phyloP scores from a whole-genome alignment of 352 stramenopile genomes.

The Globisporangium alternatum region DNA sequence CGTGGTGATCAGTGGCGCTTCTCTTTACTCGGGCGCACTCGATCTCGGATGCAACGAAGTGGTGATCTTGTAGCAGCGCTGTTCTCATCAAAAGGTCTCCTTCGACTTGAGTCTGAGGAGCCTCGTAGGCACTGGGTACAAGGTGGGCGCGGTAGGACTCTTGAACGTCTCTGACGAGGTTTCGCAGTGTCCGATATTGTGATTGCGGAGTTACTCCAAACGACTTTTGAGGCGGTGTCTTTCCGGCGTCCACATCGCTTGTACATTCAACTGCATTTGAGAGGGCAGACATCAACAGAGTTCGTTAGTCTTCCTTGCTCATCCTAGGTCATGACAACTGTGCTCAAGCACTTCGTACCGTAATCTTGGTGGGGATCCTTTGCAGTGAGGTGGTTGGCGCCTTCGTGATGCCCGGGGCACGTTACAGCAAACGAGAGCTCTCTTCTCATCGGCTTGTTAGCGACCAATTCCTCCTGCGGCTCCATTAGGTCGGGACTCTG shows the following conservation, averaged over 20 bases:
- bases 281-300: neutral
- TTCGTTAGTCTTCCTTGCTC: too few species aligned
- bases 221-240: neutral
- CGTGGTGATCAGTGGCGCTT: neutral
- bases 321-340: neutral
- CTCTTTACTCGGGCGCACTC: neutral
- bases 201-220: conserved; percentile 5
- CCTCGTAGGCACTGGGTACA: neutral
- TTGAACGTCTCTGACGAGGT: conserved; percentile 10
- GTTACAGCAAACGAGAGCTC: neutral
- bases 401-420: too few species aligned
- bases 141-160: conserved; percentile 12
- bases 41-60: conserved; percentile 1
- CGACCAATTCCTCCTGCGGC: too few species aligned
- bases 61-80: neutral
- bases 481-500: neutral
- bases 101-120: conserved; percentile 2
- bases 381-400: neutral
- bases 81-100: conserved; percentile 8
- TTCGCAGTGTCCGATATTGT: conserved; percentile 12
- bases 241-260: neutral
- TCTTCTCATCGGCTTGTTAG: neutral
- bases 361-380: neutral
- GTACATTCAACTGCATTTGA: neutral
- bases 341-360: neutral